These are phyloP conservation scores for Gentiana straminea DNA, from an alignment of 257 asterid genomes.

Conservation along the genomic window DNA sequence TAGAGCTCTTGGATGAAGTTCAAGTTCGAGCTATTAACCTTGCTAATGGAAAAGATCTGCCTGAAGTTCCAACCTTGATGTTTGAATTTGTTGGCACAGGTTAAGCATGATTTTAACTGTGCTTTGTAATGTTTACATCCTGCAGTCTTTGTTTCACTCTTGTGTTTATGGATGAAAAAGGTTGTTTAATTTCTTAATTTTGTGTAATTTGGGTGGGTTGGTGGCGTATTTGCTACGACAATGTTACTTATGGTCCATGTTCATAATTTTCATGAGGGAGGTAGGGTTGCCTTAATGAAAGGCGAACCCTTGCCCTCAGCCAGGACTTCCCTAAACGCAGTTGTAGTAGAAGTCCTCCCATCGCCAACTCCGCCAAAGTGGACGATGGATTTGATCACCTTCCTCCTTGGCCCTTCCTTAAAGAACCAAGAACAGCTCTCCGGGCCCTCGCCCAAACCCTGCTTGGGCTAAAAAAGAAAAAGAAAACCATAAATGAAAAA, in stretches of 20 bases:
- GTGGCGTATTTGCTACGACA: too few relatives aligned
- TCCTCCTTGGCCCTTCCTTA: slow-evolving; percentile 22
- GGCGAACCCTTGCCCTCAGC: neutral
- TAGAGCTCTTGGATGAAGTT: slow-evolving; percentile 96
- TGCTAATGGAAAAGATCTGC: slow-evolving; percentile 80
- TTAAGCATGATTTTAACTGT: slow-evolving; percentile 17
- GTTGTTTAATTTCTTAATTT: too few relatives aligned
- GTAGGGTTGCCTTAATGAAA: too few relatives aligned
- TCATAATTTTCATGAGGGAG: too few relatives aligned
- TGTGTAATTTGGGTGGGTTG: too few relatives aligned
- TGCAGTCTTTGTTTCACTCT: neutral
- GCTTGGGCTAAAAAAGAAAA: too few relatives aligned
- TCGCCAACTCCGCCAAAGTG: slow-evolving; percentile 89
- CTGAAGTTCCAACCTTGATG: slow-evolving; percentile 96
- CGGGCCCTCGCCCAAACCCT: neutral
- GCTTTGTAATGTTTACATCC: neutral
- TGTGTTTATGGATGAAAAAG: neutral
- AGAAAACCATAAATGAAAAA: too few relatives aligned
- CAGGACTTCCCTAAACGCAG: slow-evolving; percentile 66
- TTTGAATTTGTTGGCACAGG: slow-evolving; percentile 98
- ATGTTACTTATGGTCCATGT: too few relatives aligned
- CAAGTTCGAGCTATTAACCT: slow-evolving; percentile 82
- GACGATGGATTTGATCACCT: slow-evolving; percentile 45
- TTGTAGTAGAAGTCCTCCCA: slow-evolving; percentile 76
- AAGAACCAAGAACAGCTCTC: slow-evolving; percentile 40